phyloP scores from a whole-genome alignment of 495 filamentous ascomycete genomes.

The Patellaria atrata region DNA sequence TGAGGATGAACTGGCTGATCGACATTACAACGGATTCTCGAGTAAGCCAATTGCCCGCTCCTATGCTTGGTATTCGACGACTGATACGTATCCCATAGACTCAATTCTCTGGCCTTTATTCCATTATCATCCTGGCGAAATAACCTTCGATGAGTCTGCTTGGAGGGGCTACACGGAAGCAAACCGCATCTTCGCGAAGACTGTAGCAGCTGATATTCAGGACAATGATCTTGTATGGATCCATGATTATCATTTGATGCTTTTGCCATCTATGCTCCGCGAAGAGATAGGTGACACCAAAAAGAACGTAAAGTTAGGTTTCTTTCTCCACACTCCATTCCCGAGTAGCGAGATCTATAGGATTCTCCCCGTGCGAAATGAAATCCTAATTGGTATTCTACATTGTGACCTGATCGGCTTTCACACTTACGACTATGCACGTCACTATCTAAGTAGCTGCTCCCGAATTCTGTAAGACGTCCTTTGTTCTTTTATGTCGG shows the following conservation, averaged over 20 bases:
- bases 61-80: background rate
- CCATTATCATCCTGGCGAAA: conserved; percentile 90
- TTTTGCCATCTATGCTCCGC: conserved; percentile 73
- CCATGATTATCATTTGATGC: conserved; percentile 93
- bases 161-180: conserved; percentile 82
- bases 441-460: conserved; percentile 81
- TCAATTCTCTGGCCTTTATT: conserved; percentile 92
- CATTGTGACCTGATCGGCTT: conserved; percentile 84
- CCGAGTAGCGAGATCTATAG: conserved; percentile 86
- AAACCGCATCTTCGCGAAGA: conserved; percentile 73
- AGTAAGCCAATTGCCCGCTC: conserved; percentile 40
- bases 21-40: conserved; percentile 48
- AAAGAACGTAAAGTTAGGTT: conserved; percentile 78
- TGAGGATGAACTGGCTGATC: conserved; percentile 37
- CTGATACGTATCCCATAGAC: conserved; percentile 36
- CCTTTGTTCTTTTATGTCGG: background rate
- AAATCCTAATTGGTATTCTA: conserved; percentile 63
- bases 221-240: conserved; percentile 85
- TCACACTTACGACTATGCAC: conserved; percentile 86
- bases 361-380: conserved; percentile 74
- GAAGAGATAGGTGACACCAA: conserved; percentile 54
- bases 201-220: conserved; percentile 53
- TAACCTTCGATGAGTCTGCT: conserved; percentile 71
- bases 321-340: conserved; percentile 92
- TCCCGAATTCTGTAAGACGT: conserved; percentile 58